These are phyloP conservation scores for Marsdenia floribunda DNA, from an alignment of 257 asterid genomes.

Conservation along the genomic window DNA sequence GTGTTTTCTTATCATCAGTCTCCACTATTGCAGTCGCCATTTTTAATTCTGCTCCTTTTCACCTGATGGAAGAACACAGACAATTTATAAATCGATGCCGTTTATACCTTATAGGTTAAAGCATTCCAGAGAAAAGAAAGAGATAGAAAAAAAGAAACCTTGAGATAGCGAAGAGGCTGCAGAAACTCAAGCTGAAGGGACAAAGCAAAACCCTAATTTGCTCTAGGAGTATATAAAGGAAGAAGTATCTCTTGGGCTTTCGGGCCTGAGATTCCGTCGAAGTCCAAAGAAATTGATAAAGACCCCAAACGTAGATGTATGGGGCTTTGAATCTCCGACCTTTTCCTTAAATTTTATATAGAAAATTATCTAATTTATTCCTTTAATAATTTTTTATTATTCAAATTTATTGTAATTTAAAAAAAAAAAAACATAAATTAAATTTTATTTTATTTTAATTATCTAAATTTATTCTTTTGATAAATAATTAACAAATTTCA, in stretches of 20 bases:
- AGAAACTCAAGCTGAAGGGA: not conserved
- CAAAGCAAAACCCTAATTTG: not conserved
- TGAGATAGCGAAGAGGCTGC: not conserved
- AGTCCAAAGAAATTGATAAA: not conserved
- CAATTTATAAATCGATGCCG: not conserved
- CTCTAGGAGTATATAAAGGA: not conserved
- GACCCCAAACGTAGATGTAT: not conserved
- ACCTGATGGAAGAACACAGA: not conserved
- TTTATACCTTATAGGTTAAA: not conserved
- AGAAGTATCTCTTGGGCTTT: not conserved
- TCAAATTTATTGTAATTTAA: no score
- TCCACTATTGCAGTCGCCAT: conserved; percentile 32
- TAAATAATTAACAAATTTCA: no score
- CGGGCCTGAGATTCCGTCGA: not conserved
- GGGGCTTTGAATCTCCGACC: not conserved
- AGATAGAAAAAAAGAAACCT: not conserved
- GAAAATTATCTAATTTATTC: no score
- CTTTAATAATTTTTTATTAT: no score
- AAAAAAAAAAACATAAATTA: no score
- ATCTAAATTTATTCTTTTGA: no score
- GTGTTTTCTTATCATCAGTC: conserved; percentile 28
- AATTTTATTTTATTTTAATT: no score
- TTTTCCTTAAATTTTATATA: no score
- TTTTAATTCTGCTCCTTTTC: conserved; percentile 17
- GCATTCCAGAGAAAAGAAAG: not conserved